Conservation (phyloP, 163 green algal species). For the Scenedesmus sp. region DNA sequence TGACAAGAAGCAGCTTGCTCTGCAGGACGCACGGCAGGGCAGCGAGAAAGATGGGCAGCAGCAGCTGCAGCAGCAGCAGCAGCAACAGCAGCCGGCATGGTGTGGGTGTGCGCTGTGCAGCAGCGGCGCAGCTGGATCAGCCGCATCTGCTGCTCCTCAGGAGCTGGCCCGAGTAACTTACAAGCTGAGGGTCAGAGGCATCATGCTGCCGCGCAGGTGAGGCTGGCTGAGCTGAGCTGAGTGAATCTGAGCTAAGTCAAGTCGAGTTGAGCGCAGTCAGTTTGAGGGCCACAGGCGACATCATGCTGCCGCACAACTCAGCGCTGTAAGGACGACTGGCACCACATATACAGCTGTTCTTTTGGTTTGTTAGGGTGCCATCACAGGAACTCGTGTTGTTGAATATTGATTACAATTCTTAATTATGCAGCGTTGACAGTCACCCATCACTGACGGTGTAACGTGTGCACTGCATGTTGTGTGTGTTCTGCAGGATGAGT, state of each 20-base stretch:
- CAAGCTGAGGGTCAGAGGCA: slow-evolving; percentile 52
- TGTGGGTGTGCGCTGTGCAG: slow-evolving; percentile 15
- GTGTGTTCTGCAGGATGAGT: slow-evolving; percentile 16
- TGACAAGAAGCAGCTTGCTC: neutral
- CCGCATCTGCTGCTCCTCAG: neutral
- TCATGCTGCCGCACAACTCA: no score
- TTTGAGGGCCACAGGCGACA: no score
- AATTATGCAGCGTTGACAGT: no score
- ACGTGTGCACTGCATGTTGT: neutral
- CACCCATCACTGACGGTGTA: no score
- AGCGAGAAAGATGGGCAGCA: neutral
- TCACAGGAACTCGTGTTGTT: neutral
- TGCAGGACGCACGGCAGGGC: neutral
- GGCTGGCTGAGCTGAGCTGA: neutral
- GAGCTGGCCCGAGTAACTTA: slow-evolving; percentile 48
- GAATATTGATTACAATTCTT: no score
- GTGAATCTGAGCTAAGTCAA: neutral
- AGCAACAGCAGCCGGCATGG: neutral
- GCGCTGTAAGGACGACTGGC: no score
- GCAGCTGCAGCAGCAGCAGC: slow-evolving; percentile 45
- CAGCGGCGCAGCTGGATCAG: neutral
- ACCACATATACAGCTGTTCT: no score
- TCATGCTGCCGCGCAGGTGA: slow-evolving; percentile 60
- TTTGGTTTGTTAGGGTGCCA: neutral
- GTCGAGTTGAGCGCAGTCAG: no score